These are phyloP conservation scores for Leptomonas seymouri DNA, from an alignment of 208 protist species.

Conservation along the genomic window DNA sequence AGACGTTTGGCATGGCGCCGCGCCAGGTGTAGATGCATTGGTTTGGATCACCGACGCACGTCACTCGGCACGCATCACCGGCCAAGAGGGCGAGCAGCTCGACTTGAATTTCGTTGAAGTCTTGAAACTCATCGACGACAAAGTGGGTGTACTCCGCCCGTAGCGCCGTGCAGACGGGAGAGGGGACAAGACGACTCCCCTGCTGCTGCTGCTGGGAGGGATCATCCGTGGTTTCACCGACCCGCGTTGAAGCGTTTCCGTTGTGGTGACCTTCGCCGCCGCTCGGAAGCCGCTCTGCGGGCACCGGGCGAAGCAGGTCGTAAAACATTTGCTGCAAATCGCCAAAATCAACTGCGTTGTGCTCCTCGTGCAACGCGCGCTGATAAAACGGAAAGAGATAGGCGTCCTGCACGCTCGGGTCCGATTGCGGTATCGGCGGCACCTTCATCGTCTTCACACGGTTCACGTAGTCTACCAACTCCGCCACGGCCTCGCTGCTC, in stretches of 20 bases:
- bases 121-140: slow-evolving; percentile 91
- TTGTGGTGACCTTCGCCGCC: not conserved
- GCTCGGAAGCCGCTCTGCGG: not conserved
- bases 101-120: slow-evolving; percentile 88
- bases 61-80: slow-evolving; percentile 79
- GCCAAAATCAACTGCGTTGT: slow-evolving; percentile 83
- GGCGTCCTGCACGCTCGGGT: slow-evolving; percentile 57
- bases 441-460: slow-evolving; percentile 65
- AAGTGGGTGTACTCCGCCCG: slow-evolving; percentile 77
- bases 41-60: slow-evolving; percentile 88
- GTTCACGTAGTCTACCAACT: slow-evolving; percentile 72
- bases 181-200: slow-evolving; percentile 15
- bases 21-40: slow-evolving; percentile 92
- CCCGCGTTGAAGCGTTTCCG: not conserved
- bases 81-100: slow-evolving; percentile 83
- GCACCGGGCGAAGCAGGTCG: slow-evolving; percentile 41
- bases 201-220: not conserved
- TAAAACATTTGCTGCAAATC: slow-evolving; percentile 85
- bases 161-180: slow-evolving; percentile 39
- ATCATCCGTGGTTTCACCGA: not conserved
- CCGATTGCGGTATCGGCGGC: slow-evolving; percentile 42
- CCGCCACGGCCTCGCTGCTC: slow-evolving; percentile 55
- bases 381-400: slow-evolving; percentile 83
- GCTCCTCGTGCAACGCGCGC: slow-evolving; percentile 60
- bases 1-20: slow-evolving; percentile 72